Evolutionary conservation across 371 early-diverging fungal genomes (phyloP), one percentile per base, ranked within the genome.

Genomic region (Mortierella sp.): DNA sequence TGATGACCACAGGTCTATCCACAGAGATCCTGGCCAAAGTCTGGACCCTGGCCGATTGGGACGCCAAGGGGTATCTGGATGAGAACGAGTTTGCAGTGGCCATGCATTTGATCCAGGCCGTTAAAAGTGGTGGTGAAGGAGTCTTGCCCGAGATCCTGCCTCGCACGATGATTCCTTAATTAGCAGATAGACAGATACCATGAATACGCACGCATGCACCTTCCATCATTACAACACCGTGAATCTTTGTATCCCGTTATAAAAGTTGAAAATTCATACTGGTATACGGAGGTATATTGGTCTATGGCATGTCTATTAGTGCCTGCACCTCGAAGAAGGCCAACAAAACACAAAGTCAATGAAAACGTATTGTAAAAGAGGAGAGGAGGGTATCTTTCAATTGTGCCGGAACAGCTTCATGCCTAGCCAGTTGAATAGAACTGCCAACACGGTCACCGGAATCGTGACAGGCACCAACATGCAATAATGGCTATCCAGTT

Each of bases 391-490:
- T 2, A 43, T 9, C 27, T n/a, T 21, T 74, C 80, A 92, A 61
- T 93, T 94, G 62, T 96, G 96, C 24, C 95, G 83, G 71, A 95
- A 95, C 63, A 93, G 91, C 83, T 97, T 96, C 91, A 96, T 92
- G 26, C 96, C 96, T 61, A 97, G 86, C 97, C 97, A 97, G 79
- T 95, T 96, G 86, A 92, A 92, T 28, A 95, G 79, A n/a, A 94
- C 87, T 65, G 91, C 90, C 67, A 91, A 88, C 13, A 93, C 82
- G 52, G 88, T 85, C 16, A 91, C 91, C 38, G 94, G 88, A 12
- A 90, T 87, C 0, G 95, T 90, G 24, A 94, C 83, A 5, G 96
- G 96, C 21, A 95, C 73, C 18, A 97, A 79, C 51, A 90, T 82
- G 47, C 93, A 91, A 76, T 95, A 97, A 79, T 96, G 94, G 24